Conservation (phyloP, 208 protist genomes). For the Acanthamoeba pearcei region DNA sequence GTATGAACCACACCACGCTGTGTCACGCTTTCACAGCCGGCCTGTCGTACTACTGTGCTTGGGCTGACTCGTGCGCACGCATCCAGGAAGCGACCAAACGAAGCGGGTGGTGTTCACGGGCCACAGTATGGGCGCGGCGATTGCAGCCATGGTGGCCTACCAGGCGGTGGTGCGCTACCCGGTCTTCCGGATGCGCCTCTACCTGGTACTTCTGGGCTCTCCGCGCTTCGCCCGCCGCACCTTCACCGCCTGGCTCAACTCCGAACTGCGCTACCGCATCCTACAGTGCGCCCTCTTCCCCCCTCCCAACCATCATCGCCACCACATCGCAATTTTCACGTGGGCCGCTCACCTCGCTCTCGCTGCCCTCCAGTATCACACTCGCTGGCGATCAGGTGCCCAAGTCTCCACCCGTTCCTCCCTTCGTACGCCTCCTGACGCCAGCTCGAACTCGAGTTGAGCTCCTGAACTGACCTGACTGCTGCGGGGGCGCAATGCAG, state of each 20-base stretch:
- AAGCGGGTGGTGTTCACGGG: slow-evolving; percentile 64
- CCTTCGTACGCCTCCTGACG: neutral
- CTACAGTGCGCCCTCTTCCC: neutral
- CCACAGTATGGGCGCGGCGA: slow-evolving; percentile 61
- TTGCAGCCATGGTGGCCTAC: slow-evolving; percentile 58
- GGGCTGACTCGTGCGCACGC: neutral
- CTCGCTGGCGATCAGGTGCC: slow-evolving; percentile 54
- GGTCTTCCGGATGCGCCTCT: slow-evolving; percentile 21
- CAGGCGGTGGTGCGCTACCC: slow-evolving; percentile 37
- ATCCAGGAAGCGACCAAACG: neutral
- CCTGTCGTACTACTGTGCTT: too few species aligned
- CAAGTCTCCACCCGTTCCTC: slow-evolving; percentile 50
- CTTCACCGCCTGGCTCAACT: slow-evolving; percentile 20
- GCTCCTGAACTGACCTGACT: neutral
- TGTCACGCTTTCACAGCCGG: neutral
- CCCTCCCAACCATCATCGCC: neutral
- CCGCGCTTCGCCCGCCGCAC: slow-evolving; percentile 39
- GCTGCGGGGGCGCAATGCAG: neutral
- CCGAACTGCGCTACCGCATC: slow-evolving; percentile 47
- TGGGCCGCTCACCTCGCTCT: neutral
- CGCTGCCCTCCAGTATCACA: neutral
- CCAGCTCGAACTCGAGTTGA: neutral
- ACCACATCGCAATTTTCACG: too few species aligned
- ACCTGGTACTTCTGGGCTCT: slow-evolving; percentile 40
- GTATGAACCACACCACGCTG: neutral